A percentile compares a stretch with the other conserved stretches of the same genome.
Conservation (phyloP, 2,329 filamentous ascomycete species). For the Colletotrichum sp. region DNA sequence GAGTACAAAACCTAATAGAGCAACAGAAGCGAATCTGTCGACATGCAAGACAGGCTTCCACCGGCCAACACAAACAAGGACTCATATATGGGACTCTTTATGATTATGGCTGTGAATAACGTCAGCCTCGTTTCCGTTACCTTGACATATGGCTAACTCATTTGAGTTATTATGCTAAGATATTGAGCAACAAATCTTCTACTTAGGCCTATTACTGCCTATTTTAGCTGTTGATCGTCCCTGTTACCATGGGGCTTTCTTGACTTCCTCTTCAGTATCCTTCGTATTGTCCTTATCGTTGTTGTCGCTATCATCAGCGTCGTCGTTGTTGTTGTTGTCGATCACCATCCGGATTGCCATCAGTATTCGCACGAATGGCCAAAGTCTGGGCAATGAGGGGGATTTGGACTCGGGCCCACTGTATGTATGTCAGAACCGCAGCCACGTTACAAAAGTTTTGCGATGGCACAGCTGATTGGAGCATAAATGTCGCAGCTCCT, state of each 20-base stretch:
- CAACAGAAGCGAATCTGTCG: too few relatives aligned
- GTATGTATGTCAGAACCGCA: background rate
- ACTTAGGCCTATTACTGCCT: too few relatives aligned
- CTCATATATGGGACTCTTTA: rapidly evolving
- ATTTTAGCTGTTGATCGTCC: too few relatives aligned
- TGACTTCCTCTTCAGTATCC: background rate
- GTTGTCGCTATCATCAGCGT: too few relatives aligned
- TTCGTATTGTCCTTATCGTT: rapidly evolving
- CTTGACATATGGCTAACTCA: background rate
- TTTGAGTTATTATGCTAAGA: background rate
- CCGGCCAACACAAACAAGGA: rapidly evolving
- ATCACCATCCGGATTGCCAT: background rate
- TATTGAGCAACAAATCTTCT: too few relatives aligned
- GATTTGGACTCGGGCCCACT: background rate
- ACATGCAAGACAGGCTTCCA: background rate
- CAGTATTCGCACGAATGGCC: background rate
- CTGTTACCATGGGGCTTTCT: too few relatives aligned
- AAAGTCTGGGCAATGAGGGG: background rate
- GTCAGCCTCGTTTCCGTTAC: background rate
- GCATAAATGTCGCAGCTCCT: background rate
- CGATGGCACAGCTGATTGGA: background rate
- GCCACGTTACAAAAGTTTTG: background rate
- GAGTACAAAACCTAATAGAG: background rate
- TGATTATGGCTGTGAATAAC: too few relatives aligned
- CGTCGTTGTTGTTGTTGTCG: background rate